Evolutionary conservation across 108 stramenopile genomes (phyloP).

Genomic region (Epithemia pelagica): DNA sequence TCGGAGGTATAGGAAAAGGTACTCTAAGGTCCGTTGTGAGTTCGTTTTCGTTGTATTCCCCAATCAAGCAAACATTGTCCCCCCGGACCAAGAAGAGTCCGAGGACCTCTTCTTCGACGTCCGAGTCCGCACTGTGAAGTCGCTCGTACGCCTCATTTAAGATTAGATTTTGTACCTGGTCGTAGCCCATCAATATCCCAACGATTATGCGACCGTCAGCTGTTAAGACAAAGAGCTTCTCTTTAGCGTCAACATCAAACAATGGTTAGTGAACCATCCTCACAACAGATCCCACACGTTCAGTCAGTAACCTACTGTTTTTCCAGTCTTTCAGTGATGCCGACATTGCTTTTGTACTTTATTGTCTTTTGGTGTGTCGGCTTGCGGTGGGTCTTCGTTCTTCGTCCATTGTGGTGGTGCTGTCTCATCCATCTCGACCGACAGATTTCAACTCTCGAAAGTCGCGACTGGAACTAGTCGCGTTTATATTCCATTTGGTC

Average conservation of each 20-base stretch:
- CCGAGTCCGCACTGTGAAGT: constrained; percentile 52
- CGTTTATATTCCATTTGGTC: no score
- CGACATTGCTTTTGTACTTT: constrained; percentile 65
- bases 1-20: constrained; percentile 25
- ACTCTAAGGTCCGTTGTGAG: constrained; percentile 15
- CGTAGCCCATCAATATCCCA: constrained; percentile 63
- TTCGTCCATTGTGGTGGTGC: no score
- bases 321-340: constrained; percentile 68
- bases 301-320: constrained; percentile 27
- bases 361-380: no score
- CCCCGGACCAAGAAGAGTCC: constrained; percentile 78
- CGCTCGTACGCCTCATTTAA: constrained; percentile 59
- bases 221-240: constrained; percentile 65
- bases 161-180: constrained; percentile 83
- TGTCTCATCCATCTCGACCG: no score
- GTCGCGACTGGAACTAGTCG: no score
- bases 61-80: constrained; percentile 71
- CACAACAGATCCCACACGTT: background rate
- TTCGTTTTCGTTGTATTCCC: constrained; percentile 27
- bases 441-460: no score
- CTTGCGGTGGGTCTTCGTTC: no score
- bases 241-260: constrained; percentile 6
- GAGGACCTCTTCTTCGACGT: constrained; percentile 62
- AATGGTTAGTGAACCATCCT: constrained; percentile 2
- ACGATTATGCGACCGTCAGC: constrained; percentile 75